phyloP scores from a whole-genome alignment of 495 filamentous ascomycete genomes.

The Lasiosphaeria miniovina region DNA sequence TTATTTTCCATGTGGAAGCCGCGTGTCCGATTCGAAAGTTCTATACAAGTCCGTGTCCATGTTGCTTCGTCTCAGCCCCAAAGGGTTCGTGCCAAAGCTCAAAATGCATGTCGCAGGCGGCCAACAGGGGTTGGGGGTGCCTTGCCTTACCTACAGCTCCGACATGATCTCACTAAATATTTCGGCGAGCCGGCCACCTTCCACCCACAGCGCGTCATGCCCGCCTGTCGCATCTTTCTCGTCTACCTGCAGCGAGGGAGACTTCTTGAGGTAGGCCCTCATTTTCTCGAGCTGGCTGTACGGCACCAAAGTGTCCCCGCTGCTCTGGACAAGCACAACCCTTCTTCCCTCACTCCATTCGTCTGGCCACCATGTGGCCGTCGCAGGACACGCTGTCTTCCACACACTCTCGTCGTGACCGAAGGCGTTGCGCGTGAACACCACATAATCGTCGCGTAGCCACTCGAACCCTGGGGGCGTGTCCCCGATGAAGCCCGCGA shows the following conservation, averaged over 20 bases:
- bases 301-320: slow-evolving; percentile 35
- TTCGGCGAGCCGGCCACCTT: slow-evolving; percentile 22
- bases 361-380: slow-evolving; percentile 12
- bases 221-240: slow-evolving; percentile 20
- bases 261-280: slow-evolving; percentile 19
- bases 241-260: slow-evolving; percentile 7
- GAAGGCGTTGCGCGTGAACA: slow-evolving; percentile 63
- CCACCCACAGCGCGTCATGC: slow-evolving; percentile 28
- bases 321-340: slow-evolving; percentile 33
- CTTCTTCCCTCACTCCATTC: slow-evolving; percentile 28
- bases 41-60: too few species aligned
- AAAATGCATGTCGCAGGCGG: background rate
- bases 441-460: slow-evolving; percentile 53
- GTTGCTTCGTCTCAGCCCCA: too few species aligned
- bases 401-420: slow-evolving; percentile 51
- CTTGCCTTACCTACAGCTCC: background rate
- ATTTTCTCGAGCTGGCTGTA: slow-evolving; percentile 27
- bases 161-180: slow-evolving; percentile 18
- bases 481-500: slow-evolving; percentile 43
- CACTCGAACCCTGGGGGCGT: slow-evolving; percentile 34
- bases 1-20: too few species aligned
- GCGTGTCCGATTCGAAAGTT: too few species aligned
- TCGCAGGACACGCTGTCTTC: slow-evolving; percentile 52
- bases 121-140: background rate
- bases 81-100: background rate